These are phyloP conservation scores for Trichoderma lentiforme DNA, from an alignment of 2,329 filamentous ascomycete species.

Conservation along the genomic window DNA sequence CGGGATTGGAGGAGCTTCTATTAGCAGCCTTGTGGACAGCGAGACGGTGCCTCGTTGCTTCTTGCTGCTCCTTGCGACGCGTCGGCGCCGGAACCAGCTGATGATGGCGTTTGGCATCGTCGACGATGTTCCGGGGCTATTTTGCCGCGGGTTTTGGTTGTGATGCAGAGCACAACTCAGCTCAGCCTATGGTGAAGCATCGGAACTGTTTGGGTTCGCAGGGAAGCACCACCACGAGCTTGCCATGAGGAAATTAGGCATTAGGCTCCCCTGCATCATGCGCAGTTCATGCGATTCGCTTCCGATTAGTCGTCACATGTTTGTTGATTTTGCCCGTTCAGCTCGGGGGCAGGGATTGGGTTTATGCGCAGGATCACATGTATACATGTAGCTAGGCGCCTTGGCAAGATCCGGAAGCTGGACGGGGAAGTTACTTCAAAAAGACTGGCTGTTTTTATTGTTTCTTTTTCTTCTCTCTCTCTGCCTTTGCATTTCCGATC, in stretches of 20 bases:
- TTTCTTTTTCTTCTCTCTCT: neutral
- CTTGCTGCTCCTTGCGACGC: neutral
- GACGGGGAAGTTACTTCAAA: neutral
- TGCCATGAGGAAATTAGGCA: neutral
- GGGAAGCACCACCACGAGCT: neutral
- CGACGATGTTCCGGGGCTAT: neutral
- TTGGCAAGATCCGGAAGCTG: neutral
- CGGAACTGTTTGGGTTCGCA: neutral
- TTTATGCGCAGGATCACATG: neutral
- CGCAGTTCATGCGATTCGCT: slow-evolving; percentile 5
- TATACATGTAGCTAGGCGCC: neutral
- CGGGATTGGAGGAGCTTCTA: neutral
- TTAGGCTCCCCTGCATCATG: slow-evolving; percentile 16
- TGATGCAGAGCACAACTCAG: neutral
- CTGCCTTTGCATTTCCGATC: neutral
- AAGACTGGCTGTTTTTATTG: neutral
- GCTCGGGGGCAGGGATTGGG: slow-evolving; percentile 1
- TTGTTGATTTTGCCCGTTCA: slow-evolving; percentile 1
- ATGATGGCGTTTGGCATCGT: slow-evolving; percentile 15
- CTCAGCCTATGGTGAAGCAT: neutral
- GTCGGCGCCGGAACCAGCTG: slow-evolving; percentile 13
- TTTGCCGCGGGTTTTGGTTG: neutral
- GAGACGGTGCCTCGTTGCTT: neutral
- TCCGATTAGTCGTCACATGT: slow-evolving; percentile 14
- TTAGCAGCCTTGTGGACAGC: neutral